These are phyloP conservation scores for Paradendryphiella salina DNA, from an alignment of 2,329 filamentous ascomycete genomes.

Conservation along the genomic window DNA sequence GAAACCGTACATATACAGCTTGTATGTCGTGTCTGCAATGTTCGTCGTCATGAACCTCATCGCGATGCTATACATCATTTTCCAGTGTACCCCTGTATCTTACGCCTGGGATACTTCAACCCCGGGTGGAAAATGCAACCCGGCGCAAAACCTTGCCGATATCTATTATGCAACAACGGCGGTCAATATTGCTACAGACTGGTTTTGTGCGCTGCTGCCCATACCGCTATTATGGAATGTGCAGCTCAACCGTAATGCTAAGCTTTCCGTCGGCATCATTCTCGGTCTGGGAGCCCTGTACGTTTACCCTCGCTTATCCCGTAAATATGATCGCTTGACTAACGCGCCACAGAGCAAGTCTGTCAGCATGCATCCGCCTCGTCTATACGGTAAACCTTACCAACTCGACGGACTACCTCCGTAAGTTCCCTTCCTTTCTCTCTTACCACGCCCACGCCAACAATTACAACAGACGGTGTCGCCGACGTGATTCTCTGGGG, in stretches of 20 bases:
- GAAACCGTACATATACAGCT: constrained; percentile 5
- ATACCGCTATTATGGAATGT: constrained; percentile 14
- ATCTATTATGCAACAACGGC: constrained; percentile 13
- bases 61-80: constrained; percentile 12
- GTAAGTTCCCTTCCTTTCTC: neutral
- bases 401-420: constrained; percentile 6
- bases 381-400: constrained; percentile 11
- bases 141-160: constrained; percentile 8
- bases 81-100: constrained; percentile 10
- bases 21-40: constrained; percentile 10
- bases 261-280: constrained; percentile 15
- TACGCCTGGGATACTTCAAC: constrained; percentile 14
- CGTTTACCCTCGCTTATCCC: constrained; percentile 6
- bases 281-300: constrained; percentile 14
- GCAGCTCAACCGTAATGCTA: constrained; percentile 12
- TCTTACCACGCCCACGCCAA: neutral
- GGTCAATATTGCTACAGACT: constrained; percentile 13
- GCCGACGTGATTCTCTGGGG: constrained; percentile 12
- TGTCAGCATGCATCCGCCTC: constrained; percentile 13
- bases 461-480: constrained; percentile 1
- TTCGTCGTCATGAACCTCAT: constrained; percentile 13
- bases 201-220: constrained; percentile 12
- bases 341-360: constrained; percentile 6
- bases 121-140: constrained; percentile 10
- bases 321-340: constrained; percentile 4